Percentiles rank a stretch among this genome's conserved stretches.
These are phyloP conservation scores for Myotisia sp. DNA, from an alignment of 2,329 filamentous ascomycete species.

Conservation along the genomic window DNA sequence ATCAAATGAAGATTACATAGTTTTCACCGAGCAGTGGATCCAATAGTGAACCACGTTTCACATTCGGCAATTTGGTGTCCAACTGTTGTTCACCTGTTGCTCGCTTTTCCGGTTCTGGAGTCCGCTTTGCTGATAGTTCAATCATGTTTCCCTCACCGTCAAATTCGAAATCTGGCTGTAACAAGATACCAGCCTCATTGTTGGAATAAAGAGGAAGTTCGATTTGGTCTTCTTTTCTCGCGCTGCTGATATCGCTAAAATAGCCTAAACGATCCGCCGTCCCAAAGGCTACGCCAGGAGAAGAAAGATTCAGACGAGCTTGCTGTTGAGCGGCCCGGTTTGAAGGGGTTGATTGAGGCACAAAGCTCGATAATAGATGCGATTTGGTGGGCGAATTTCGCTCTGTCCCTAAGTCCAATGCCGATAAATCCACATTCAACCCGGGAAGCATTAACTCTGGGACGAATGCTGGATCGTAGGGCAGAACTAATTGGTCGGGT, in stretches of 20 bases:
- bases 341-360: slow-evolving; percentile 18
- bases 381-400: slow-evolving; percentile 21
- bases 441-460: slow-evolving; percentile 49
- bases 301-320: slow-evolving; percentile 35
- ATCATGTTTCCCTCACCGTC: slow-evolving; percentile 48
- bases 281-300: slow-evolving; percentile 31
- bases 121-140: slow-evolving; percentile 25
- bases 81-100: not conserved
- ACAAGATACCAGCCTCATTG: slow-evolving; percentile 33
- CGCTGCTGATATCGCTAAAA: slow-evolving; percentile 29
- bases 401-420: slow-evolving; percentile 27
- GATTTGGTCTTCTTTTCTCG: slow-evolving; percentile 20
- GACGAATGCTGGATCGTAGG: slow-evolving; percentile 71
- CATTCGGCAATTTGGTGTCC: not conserved
- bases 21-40: no score
- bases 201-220: slow-evolving; percentile 19
- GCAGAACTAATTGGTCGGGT: slow-evolving; percentile 58
- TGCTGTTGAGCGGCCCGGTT: slow-evolving; percentile 13
- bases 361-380: slow-evolving; percentile 23
- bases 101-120: not conserved
- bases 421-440: slow-evolving; percentile 41
- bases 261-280: slow-evolving; percentile 24
- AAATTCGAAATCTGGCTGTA: slow-evolving; percentile 46
- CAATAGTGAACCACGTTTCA: no score
- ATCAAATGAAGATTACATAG: no score